A percentile compares a stretch with the other conserved stretches of the same genome.
phyloP scores from a whole-genome alignment of 352 stramenopile species.

The Phytophthora fragariae region DNA sequence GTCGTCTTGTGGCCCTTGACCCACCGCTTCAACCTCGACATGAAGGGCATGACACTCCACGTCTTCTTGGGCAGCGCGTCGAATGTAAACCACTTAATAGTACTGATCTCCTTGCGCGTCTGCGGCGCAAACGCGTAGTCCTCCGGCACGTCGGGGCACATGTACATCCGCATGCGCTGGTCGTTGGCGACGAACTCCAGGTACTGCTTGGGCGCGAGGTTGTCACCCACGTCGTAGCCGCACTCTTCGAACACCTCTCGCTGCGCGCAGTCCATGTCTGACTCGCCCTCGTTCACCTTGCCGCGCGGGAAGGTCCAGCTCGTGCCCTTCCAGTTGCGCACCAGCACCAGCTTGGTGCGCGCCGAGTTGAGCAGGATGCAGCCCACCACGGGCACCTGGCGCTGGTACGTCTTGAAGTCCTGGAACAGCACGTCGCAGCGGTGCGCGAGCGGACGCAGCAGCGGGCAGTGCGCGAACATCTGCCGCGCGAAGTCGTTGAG shows the following conservation, averaged over 20 bases:
- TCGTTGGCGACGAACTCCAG: conserved; percentile 89
- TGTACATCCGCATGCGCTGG: conserved; percentile 93
- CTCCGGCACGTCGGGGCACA: conserved; percentile 91
- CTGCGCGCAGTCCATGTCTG: conserved; percentile 86
- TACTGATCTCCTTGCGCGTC: conserved; percentile 95
- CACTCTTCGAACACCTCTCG: conserved; percentile 95
- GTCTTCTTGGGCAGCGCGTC: conserved; percentile 93
- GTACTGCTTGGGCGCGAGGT: conserved; percentile 82
- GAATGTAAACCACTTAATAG: conserved; percentile 93
- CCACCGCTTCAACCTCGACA: conserved; percentile 91
- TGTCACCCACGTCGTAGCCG: conserved; percentile 87
- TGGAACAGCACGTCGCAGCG: conserved; percentile 94
- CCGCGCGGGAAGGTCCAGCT: conserved; percentile 93
- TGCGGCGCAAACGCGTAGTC: conserved; percentile 94
- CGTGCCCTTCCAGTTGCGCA: conserved; percentile 93
- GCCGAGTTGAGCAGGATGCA: conserved; percentile 92
- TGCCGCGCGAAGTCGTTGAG: conserved; percentile 94
- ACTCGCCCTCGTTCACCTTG: conserved; percentile 95
- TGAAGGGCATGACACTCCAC: conserved; percentile 95
- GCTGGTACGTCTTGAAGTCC: conserved; percentile 95
- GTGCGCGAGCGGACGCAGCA: conserved; percentile 86
- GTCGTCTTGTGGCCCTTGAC: conserved; percentile 78
- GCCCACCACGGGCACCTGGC: conserved; percentile 94
- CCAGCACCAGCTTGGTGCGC: conserved; percentile 91
- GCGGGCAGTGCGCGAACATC: conserved; percentile 92